These are phyloP conservation scores for Stachybotrys chlorohalonatus DNA, from an alignment of 2,329 filamentous ascomycete genomes.

Conservation along the genomic window DNA sequence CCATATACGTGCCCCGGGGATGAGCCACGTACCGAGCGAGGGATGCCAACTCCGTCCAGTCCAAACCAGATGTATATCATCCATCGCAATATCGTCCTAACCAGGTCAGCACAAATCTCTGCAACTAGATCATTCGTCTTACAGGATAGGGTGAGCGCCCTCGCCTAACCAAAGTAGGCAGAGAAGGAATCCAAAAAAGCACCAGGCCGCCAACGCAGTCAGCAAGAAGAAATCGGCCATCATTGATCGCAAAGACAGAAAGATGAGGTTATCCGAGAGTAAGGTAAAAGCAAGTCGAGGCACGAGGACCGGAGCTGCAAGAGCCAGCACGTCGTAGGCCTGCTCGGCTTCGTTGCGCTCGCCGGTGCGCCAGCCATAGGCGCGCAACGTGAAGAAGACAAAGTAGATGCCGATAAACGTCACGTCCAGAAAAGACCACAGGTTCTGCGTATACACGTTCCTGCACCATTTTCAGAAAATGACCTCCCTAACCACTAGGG, in stretches of 20 bases:
- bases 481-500: not conserved
- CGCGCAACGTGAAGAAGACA: slow-evolving; percentile 57
- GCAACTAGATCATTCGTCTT: slow-evolving; percentile 12
- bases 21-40: slow-evolving; percentile 35
- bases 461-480: slow-evolving; percentile 23
- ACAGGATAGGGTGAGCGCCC: slow-evolving; percentile 49
- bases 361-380: slow-evolving; percentile 50
- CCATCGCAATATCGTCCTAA: slow-evolving; percentile 70
- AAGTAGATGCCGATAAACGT: slow-evolving; percentile 66
- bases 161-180: slow-evolving; percentile 72
- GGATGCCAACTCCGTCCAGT: slow-evolving; percentile 61
- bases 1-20: not conserved
- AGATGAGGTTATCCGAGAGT: slow-evolving; percentile 76
- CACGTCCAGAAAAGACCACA: slow-evolving; percentile 83
- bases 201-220: slow-evolving; percentile 69
- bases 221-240: slow-evolving; percentile 78
- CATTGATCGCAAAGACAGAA: slow-evolving; percentile 74
- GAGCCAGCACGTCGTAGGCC: slow-evolving; percentile 68
- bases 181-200: slow-evolving; percentile 72
- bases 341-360: slow-evolving; percentile 47
- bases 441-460: slow-evolving; percentile 78
- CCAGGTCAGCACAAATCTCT: not conserved
- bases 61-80: slow-evolving; percentile 94
- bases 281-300: slow-evolving; percentile 76
- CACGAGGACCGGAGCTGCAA: slow-evolving; percentile 69